These are phyloP conservation scores for Globisporangium sylvaticum DNA, from an alignment of 352 stramenopile species.

Conservation along the genomic window DNA sequence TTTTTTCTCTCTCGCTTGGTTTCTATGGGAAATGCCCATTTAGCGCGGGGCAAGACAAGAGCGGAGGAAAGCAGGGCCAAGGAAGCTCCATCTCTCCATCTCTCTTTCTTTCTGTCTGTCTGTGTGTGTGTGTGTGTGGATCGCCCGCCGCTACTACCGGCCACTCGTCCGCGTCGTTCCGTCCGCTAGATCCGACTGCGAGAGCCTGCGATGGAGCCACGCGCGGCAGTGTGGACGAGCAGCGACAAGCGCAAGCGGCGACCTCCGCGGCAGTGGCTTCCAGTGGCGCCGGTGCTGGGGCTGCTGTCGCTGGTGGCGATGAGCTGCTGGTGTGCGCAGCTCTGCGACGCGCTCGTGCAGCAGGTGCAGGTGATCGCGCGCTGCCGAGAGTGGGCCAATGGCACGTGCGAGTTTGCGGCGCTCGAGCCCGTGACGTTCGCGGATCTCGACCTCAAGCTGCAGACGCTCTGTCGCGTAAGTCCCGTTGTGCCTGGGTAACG, in stretches of 20 bases:
- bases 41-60: background rate
- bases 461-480: slow-evolving; percentile 73
- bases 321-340: background rate
- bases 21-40: slow-evolving; percentile 6
- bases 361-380: slow-evolving; percentile 60
- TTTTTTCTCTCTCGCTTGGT: slow-evolving; percentile 6
- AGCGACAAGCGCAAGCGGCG: slow-evolving; percentile 19
- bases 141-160: background rate
- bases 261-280: background rate
- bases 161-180: background rate
- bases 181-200: background rate
- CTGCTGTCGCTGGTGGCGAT: background rate
- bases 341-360: slow-evolving; percentile 34
- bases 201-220: slow-evolving; percentile 12
- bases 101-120: background rate
- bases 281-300: background rate
- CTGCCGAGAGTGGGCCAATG: slow-evolving; percentile 48
- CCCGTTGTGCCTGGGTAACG: background rate
- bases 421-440: slow-evolving; percentile 46
- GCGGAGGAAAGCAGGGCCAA: background rate
- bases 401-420: slow-evolving; percentile 45
- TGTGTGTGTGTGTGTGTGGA: background rate
- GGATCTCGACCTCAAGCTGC: slow-evolving; percentile 38
- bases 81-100: background rate
- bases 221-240: slow-evolving; percentile 13